Base-by-base conservation (phyloP, 495 filamentous ascomycete species). In the Neurospora sp. region DNA sequence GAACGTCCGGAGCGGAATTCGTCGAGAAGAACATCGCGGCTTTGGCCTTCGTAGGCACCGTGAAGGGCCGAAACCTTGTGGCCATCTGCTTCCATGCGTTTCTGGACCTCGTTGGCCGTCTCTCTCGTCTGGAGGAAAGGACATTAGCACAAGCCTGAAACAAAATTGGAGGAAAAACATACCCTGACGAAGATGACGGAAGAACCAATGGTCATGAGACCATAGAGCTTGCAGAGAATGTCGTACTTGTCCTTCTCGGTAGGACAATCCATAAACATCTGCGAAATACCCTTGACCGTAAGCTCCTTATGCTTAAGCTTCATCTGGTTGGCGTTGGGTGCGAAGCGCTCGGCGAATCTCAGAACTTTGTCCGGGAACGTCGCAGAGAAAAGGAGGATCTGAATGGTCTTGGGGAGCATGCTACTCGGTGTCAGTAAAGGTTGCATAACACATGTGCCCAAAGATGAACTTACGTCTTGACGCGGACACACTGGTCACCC, bases 161-260 rank as follows among this genome's bases (percentile, higher is more conserved):
- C 8, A 22, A 39, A 39, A 38, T 5, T 31, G 14, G n/a, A 39
- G 8, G 42, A 8, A 44, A 22, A 39, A 83, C 85, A 65, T 83
- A 96, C 94, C 86, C 89, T 89, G 75, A 97, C 94, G 81, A 99
- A 99, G 78, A 99, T 98, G 79, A 99, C 98, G 1, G 94, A 97
- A 6, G 94, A 97, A 4, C 93, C 94, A 72, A 97, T 93, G 12
- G 94, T 98, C 87, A 98, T 93, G 42, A 98, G 85, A 72, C 94
- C 94, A 78, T 98, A 99, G 20, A 99, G 90, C 79, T 93, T 90
- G 75, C 96, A 91, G 16, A 99, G 88, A 40, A 91, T 89, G 37
- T 89, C 86, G 79, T 96, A 99, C 79, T 99, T 99, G 76, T 93
- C 87, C 14, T 90, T 82, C 68, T 96, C 92, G 22, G 83, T 83